Conservation (phyloP, 78 protist genomes). For the Dictyostelium capitatum region DNA sequence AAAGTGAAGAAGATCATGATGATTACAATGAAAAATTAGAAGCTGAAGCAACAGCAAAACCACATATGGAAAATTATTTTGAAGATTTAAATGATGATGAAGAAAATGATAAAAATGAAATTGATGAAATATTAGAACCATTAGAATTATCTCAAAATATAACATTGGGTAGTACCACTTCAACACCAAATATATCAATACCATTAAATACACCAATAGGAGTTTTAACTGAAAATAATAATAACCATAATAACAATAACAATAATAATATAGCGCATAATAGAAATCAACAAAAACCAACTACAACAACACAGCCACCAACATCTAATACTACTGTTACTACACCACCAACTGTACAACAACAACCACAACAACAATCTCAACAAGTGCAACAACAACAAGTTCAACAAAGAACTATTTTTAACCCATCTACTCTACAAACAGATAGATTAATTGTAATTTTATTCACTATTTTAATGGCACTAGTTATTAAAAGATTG, state of each 20-base stretch:
- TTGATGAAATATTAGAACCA: background rate
- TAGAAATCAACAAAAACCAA: background rate
- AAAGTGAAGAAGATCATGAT: background rate
- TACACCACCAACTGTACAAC: background rate
- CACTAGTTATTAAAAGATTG: slow-evolving; percentile 9
- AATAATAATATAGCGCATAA: slow-evolving; percentile 9
- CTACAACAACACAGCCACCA: background rate
- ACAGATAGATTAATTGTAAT: slow-evolving; percentile 47
- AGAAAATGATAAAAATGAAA: background rate
- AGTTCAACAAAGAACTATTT: slow-evolving; percentile 7
- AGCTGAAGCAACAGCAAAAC: background rate
- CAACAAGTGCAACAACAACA: background rate
- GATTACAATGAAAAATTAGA: slow-evolving; percentile 1
- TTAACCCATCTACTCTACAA: slow-evolving; percentile 33
- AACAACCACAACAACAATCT: background rate
- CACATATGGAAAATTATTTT: background rate
- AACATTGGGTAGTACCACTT: no score
- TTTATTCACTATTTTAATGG: slow-evolving; percentile 17
- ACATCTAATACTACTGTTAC: background rate
- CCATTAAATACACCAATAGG: slow-evolving; percentile 6
- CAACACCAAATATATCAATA: background rate
- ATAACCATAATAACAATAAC: background rate
- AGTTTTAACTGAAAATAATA: background rate
- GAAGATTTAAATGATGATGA: background rate
- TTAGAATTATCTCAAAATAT: background rate